Evolutionary conservation across 2,329 filamentous ascomycete genomes (phyloP), one percentile per base, ranked within the genome.

Genomic region (Apiospora sp.): DNA sequence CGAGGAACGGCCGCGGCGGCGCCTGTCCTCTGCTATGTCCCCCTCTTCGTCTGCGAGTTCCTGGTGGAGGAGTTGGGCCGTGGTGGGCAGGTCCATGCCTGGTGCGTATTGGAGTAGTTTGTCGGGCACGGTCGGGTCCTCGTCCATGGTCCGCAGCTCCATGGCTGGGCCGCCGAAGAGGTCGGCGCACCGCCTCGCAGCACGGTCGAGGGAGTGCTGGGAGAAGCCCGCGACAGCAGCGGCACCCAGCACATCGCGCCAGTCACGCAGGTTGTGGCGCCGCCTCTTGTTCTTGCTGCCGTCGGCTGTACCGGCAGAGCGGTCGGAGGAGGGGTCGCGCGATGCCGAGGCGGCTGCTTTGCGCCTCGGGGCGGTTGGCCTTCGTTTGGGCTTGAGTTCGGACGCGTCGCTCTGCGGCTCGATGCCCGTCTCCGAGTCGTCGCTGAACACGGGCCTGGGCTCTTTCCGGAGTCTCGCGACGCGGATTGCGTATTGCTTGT

Each of bases 211-310:
- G 0, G 91, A 92, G 0, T 84, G 81, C 0, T 86, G 81, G 1
- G 92, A 85, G 82, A 95, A 95, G 0, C 93, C 94, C 1, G 89
- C 89, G 69, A 97, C 83, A 0, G 93, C 88, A 3, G 96, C 96
- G 0, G 94, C 87, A 0, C 93, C 93, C 41, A 98, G 83, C 1
- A 98, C 89, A 76, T 97, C 94, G 76, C 91, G 93, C 96, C 96
- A 98, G 83, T 97, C 93, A 30, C 93, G 88, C 16, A 90, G 19
- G 41, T 79, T 79, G 48, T 78, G 77, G 71, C 73, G 76, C 72
- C 70, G 58, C 73, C 64, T 70, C 61, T 76, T 58, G 73, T 74
- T 34, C 37, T 49, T 22, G 10, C 61, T 22, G 10, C 58, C 68
- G 37, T 49, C 27, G 5, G 58, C 61, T 1, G 41, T 30, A 10